These are phyloP conservation scores for Tagetes erecta DNA, from an alignment of 129 eudicot genomes.

Conservation along the genomic window DNA sequence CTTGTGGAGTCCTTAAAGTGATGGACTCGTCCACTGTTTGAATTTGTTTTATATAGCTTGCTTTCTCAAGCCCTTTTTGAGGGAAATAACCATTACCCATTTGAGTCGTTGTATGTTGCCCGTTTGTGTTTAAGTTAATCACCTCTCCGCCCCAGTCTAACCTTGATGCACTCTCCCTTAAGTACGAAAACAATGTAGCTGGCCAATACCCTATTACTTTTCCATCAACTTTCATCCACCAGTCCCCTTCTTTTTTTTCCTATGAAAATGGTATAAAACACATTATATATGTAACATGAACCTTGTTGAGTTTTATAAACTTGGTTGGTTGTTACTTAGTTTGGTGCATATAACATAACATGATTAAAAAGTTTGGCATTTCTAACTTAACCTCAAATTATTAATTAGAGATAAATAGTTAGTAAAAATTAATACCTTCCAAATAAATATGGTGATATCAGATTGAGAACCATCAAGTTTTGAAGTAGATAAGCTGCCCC, in stretches of 20 bases:
- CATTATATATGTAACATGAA: background rate
- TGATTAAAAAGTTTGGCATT: no score
- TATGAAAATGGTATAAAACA: slow-evolving; percentile 23
- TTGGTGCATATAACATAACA: no score
- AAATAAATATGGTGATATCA: slow-evolving; percentile 70
- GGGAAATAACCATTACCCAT: slow-evolving; percentile 92
- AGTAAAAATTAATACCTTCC: slow-evolving; percentile 56
- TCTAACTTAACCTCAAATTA: no score
- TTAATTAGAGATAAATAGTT: no score
- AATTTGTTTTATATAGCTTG: slow-evolving; percentile 66
- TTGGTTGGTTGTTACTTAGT: no score
- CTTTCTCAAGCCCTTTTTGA: slow-evolving; percentile 60
- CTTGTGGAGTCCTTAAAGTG: slow-evolving; percentile 52
- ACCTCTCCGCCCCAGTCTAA: slow-evolving; percentile 89
- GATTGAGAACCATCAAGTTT: slow-evolving; percentile 52
- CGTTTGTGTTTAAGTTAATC: slow-evolving; percentile 61
- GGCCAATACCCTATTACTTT: slow-evolving; percentile 86
- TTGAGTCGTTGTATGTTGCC: slow-evolving; percentile 75
- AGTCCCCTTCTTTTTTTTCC: slow-evolving; percentile 78
- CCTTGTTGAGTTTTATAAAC: no score
- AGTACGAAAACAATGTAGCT: slow-evolving; percentile 53
- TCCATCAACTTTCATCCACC: slow-evolving; percentile 88
- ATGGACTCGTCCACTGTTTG: slow-evolving; percentile 62
- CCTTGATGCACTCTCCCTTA: slow-evolving; percentile 56
- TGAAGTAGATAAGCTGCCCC: slow-evolving; percentile 68